phyloP scores from a whole-genome alignment of 2,329 filamentous ascomycete species.

The Arthrinium puccinioides region DNA sequence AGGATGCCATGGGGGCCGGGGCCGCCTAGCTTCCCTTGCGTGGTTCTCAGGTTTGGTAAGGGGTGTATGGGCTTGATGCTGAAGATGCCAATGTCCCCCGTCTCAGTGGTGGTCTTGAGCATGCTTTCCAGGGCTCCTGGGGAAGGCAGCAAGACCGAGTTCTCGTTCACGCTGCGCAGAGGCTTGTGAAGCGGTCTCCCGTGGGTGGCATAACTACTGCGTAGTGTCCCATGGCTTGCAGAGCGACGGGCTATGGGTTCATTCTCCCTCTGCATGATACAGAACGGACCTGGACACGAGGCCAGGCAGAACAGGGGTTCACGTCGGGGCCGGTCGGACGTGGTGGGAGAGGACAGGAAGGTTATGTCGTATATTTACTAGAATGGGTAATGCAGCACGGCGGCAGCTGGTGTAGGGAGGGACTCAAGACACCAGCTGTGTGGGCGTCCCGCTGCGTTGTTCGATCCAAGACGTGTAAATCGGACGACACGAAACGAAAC shows the following conservation, averaged over 20 bases:
- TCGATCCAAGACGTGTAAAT: too few relatives aligned
- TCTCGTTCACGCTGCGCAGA: conserved; percentile 36
- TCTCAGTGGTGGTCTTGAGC: conserved; percentile 59
- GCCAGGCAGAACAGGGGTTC: too few relatives aligned
- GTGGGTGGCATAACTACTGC: conserved; percentile 12
- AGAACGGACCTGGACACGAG: too few relatives aligned
- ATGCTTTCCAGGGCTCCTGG: conserved; percentile 55
- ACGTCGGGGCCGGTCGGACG: too few relatives aligned
- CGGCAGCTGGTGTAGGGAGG: too few relatives aligned
- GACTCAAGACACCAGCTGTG: too few relatives aligned
- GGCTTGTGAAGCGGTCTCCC: conserved; percentile 27
- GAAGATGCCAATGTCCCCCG: conserved; percentile 57
- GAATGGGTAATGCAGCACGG: too few relatives aligned
- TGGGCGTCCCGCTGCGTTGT: too few relatives aligned
- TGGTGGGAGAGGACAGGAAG: too few relatives aligned
- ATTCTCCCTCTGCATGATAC: conserved; percentile 1
- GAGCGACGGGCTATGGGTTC: conserved; percentile 12
- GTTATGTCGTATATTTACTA: too few relatives aligned
- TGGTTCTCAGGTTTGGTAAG: conserved; percentile 10
- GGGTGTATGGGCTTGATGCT: conserved; percentile 38
- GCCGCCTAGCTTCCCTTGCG: conserved; percentile 21
- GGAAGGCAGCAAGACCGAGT: conserved; percentile 33
- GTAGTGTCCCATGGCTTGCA: conserved; percentile 23
- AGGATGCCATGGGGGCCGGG: conserved; percentile 14
- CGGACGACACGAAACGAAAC: too few relatives aligned